A percentile compares a stretch with the other conserved stretches of the same genome.
These are phyloP conservation scores for Podospora bellae-mahoneyi DNA, from an alignment of 495 filamentous ascomycete genomes.

Conservation along the genomic window DNA sequence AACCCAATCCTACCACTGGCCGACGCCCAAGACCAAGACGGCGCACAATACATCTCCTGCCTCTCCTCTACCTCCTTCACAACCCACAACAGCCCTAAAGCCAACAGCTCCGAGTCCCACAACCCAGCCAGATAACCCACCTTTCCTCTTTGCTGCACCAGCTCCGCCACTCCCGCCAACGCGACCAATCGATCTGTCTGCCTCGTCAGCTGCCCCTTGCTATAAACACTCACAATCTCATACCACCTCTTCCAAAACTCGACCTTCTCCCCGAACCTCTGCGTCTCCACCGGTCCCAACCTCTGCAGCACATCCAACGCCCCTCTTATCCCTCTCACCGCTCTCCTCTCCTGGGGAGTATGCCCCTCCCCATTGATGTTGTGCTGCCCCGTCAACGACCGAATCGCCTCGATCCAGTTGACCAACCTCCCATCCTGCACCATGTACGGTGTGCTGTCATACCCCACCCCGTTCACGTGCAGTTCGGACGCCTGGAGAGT, in stretches of 20 bases:
- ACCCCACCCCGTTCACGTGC: neutral
- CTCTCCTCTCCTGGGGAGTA: neutral
- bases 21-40: conserved; percentile 20
- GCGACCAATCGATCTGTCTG: conserved; percentile 18
- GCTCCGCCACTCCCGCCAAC: conserved; percentile 15
- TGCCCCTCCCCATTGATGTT: neutral
- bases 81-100: conserved; percentile 3
- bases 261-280: conserved; percentile 1
- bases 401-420: conserved; percentile 8
- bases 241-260: conserved; percentile 18
- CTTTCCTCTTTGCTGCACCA: neutral
- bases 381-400: neutral
- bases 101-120: neutral
- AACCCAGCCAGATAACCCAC: neutral
- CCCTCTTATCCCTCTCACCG: conserved; percentile 13
- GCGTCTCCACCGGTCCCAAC: neutral
- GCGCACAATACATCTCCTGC: conserved; percentile 11
- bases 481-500: conserved; percentile 11
- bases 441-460: conserved; percentile 8
- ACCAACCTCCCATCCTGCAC: conserved; percentile 7
- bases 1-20: conserved; percentile 1
- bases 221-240: conserved; percentile 15
- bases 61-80: neutral
- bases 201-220: conserved; percentile 14
- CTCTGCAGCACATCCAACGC: conserved; percentile 16